phyloP scores from a whole-genome alignment of 2,329 filamentous ascomycete genomes.

The Pseudomassariella vexata region DNA sequence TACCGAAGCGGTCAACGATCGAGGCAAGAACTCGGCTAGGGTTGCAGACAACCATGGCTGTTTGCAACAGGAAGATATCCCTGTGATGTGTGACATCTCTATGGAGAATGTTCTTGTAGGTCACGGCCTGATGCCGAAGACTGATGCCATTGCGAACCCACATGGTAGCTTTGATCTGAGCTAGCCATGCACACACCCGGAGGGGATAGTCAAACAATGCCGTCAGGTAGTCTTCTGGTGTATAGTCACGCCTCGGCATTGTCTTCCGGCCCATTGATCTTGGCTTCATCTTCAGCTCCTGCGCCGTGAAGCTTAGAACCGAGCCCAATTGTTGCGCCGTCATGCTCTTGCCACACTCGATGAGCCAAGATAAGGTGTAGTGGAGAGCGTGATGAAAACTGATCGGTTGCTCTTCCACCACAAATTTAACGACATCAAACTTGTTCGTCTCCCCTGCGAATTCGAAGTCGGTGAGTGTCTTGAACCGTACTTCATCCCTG shows the following conservation, averaged over 20 bases:
- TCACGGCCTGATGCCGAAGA: slow-evolving; percentile 87
- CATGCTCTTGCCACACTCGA: slow-evolving; percentile 81
- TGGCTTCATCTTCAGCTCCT: slow-evolving; percentile 62
- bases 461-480: slow-evolving; percentile 69
- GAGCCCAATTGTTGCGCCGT: slow-evolving; percentile 58
- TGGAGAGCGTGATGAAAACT: slow-evolving; percentile 97
- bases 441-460: slow-evolving; percentile 57
- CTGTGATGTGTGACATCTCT: slow-evolving; percentile 90
- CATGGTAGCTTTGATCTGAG: slow-evolving; percentile 97
- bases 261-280: slow-evolving; percentile 54
- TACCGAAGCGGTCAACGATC: slow-evolving; percentile 85
- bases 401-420: slow-evolving; percentile 83
- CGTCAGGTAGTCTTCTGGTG: slow-evolving; percentile 73
- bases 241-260: slow-evolving; percentile 51
- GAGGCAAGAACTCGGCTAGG: slow-evolving; percentile 79
- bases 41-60: slow-evolving; percentile 80
- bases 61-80: slow-evolving; percentile 90
- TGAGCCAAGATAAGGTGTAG: slow-evolving; percentile 91
- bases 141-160: slow-evolving; percentile 98
- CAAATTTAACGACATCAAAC: slow-evolving; percentile 75
- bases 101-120: slow-evolving; percentile 83
- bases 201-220: slow-evolving; percentile 89
- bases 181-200: slow-evolving; percentile 89
- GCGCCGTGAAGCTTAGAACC: slow-evolving; percentile 65
- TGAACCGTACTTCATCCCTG: slow-evolving; percentile 80